phyloP scores from a whole-genome alignment of 1,139 yeast genomes.

The Scheffersomyces parashehatae region DNA sequence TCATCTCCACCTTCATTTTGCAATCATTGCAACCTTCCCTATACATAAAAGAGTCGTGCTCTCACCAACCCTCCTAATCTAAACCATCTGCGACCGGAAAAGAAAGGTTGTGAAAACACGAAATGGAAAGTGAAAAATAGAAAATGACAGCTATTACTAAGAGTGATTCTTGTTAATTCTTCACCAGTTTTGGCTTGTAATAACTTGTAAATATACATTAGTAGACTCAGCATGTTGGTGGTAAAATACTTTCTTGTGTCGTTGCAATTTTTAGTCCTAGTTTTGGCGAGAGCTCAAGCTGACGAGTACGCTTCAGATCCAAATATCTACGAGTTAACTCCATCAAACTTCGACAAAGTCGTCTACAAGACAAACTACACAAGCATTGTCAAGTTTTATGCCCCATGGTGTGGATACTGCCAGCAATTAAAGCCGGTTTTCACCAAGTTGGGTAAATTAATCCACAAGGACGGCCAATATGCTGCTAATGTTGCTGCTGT shows the following conservation, averaged over 20 bases:
- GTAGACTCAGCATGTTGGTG: no score
- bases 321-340: slow-evolving; percentile 57
- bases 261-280: slow-evolving; percentile 6
- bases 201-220: no score
- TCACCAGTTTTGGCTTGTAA: no score
- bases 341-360: slow-evolving; percentile 61
- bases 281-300: slow-evolving; percentile 12
- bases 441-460: slow-evolving; percentile 60
- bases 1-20: no score
- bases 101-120: slow-evolving; percentile 3
- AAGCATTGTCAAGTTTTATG: slow-evolving; percentile 86
- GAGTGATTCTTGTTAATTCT: no score
- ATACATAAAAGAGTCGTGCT: no score
- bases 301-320: slow-evolving; percentile 42
- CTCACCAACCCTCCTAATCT: no score
- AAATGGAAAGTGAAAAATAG: slow-evolving; percentile 7
- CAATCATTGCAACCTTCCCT: no score
- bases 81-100: no score
- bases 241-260: slow-evolving; percentile 3
- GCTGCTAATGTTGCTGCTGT: slow-evolving; percentile 79
- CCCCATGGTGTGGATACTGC: slow-evolving; percentile 96
- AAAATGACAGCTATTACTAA: neutral
- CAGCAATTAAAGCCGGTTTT: slow-evolving; percentile 57
- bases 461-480: slow-evolving; percentile 51
- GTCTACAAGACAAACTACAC: slow-evolving; percentile 73